phyloP scores from a whole-genome alignment of 139 green algal species.

The Spirogloea muscicola region DNA sequence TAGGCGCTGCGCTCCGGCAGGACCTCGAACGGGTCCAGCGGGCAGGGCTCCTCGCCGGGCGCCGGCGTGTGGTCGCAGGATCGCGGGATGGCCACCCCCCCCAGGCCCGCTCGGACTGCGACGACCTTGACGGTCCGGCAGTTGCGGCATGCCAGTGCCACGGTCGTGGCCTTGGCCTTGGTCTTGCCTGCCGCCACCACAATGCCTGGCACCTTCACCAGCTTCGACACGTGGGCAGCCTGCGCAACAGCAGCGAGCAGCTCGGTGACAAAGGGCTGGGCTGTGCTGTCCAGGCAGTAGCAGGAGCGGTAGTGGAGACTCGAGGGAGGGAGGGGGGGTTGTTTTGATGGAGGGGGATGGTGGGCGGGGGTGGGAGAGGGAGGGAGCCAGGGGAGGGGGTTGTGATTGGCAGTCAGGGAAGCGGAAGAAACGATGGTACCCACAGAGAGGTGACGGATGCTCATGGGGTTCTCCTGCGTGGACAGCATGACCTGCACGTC shows the following conservation, averaged over 20 bases:
- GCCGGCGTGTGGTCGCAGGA: slow-evolving; percentile 54
- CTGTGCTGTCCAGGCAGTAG: too few species aligned
- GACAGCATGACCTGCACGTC: slow-evolving; percentile 56
- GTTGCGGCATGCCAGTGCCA: slow-evolving; percentile 83
- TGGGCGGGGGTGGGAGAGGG: too few species aligned
- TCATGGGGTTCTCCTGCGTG: slow-evolving; percentile 54
- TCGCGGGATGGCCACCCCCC: slow-evolving; percentile 71
- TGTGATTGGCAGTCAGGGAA: too few species aligned
- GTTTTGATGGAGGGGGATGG: too few species aligned
- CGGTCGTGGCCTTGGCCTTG: slow-evolving; percentile 84
- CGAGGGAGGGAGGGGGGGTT: too few species aligned
- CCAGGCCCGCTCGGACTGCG: slow-evolving; percentile 75
- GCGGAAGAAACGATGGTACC: too few species aligned
- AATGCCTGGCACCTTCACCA: slow-evolving; percentile 95
- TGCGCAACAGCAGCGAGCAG: too few species aligned
- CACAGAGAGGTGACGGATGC: slow-evolving; percentile 62
- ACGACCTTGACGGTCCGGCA: slow-evolving; percentile 58
- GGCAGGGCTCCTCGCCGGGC: slow-evolving; percentile 59
- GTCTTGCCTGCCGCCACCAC: slow-evolving; percentile 82
- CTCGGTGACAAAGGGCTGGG: too few species aligned
- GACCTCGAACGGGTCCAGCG: slow-evolving; percentile 75
- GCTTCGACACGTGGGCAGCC: slow-evolving; percentile 75
- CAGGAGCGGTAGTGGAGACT: too few species aligned
- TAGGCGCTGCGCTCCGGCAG: slow-evolving; percentile 73
- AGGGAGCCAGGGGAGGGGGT: too few species aligned